Evolutionary conservation across 2,329 filamentous ascomycete genomes (phyloP).

Genomic region (Fusarium hainanense): DNA sequence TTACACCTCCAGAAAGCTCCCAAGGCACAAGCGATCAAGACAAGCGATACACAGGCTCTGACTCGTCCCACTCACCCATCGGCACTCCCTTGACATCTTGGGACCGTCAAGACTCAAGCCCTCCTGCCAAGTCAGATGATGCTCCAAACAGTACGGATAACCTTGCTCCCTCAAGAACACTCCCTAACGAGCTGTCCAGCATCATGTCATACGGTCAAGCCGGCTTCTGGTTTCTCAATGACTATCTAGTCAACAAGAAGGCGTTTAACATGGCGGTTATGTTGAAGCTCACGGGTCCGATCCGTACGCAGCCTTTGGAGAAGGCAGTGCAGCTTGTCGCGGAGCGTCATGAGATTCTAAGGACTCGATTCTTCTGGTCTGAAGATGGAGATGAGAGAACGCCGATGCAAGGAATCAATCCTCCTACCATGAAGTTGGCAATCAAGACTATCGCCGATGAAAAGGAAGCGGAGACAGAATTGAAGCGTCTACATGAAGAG

Average conservation of each 20-base stretch:
- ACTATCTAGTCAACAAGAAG: conserved; percentile 51
- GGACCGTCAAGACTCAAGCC: not conserved
- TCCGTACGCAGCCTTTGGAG: not conserved
- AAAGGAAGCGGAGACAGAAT: not conserved
- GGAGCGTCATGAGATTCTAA: not conserved
- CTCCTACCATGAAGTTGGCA: not conserved
- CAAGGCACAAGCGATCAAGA: not conserved
- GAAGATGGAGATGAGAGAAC: not conserved
- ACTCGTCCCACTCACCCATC: not conserved
- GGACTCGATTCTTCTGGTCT: not conserved
- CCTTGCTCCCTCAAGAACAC: not conserved
- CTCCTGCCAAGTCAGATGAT: not conserved
- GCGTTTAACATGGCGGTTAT: conserved; percentile 50
- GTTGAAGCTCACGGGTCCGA: not conserved
- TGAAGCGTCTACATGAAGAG: not conserved
- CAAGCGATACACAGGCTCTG: not conserved
- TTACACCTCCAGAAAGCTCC: not conserved
- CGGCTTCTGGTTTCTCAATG: conserved; percentile 55
- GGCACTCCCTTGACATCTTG: not conserved
- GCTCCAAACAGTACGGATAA: not conserved
- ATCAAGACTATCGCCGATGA: not conserved
- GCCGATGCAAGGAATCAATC: not conserved
- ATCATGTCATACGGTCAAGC: conserved; percentile 55
- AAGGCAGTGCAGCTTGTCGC: not conserved
- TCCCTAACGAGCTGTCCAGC: not conserved